A percentile compares a stretch with the other conserved stretches of the same genome.
These are phyloP conservation scores for Pestalotiopsis sp. DNA, from an alignment of 2,329 filamentous ascomycete genomes.

Conservation along the genomic window DNA sequence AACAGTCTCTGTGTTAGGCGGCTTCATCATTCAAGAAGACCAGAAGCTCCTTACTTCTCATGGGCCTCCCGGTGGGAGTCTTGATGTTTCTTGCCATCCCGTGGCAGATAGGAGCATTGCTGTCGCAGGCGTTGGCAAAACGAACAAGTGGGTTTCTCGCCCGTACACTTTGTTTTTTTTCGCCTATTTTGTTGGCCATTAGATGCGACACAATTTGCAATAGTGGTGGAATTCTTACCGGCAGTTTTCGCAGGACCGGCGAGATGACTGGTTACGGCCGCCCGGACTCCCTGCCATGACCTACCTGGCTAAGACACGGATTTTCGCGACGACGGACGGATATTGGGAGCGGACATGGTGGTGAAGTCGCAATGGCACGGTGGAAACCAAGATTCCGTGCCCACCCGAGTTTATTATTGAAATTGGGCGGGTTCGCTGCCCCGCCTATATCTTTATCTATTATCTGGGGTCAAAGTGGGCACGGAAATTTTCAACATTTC, in stretches of 20 bases:
- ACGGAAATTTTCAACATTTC: background rate
- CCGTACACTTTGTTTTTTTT: background rate
- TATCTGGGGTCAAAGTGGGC: background rate
- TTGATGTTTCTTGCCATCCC: background rate
- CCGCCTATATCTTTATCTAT: background rate
- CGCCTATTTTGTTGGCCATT: background rate
- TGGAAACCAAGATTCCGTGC: background rate
- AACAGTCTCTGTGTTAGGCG: background rate
- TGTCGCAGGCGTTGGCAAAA: background rate
- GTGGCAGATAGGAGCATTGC: background rate
- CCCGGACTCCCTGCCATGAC: background rate
- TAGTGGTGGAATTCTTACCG: background rate
- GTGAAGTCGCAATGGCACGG: background rate
- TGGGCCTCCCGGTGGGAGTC: background rate
- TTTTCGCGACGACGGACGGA: background rate
- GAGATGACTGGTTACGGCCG: background rate
- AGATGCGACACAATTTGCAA: background rate
- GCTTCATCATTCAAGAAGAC: no score
- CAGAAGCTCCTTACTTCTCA: background rate
- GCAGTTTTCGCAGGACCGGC: slow-evolving; percentile 1
- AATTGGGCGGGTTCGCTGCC: background rate
- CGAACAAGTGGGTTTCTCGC: background rate
- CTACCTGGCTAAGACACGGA: background rate
- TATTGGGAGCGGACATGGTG: background rate
- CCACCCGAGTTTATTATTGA: background rate